Base-by-base conservation (phyloP, 2,329 filamentous ascomycete genomes). In the Fusarium sp. region DNA sequence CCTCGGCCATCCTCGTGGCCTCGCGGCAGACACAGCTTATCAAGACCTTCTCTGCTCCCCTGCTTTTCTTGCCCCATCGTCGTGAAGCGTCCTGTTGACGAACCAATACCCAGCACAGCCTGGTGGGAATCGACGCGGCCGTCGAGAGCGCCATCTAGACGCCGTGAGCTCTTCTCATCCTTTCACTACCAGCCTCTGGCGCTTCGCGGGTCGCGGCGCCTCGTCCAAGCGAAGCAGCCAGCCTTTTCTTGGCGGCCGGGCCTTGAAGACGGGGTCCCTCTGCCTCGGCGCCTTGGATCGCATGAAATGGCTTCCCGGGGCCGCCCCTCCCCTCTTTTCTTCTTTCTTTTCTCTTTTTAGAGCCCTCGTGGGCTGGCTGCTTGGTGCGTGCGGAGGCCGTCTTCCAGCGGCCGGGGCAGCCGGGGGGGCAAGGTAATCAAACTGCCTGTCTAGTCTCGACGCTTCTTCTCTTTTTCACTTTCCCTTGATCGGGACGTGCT, bases 351-450 rank as follows among this genome's bases (percentile, higher is more conserved):
- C 60, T 65, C 72, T 69, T 65, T 65, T 47, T 52, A 70, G 64
- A 62, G 50, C 61, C 69, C 67, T 74, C 66, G 57, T 71, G 59
- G 63, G 63, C 42, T 16, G 20, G 42, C 57, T 65, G 40, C 64
- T 36, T 75, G 65, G 74, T 72, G 38, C 74, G 74, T 76, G 74
- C 69, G 57, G 64, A 78, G 75, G 74, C 75, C 74, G 74, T 78
- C 66, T 25, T 72, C 67, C 70, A 77, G 76, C 70, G 76, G 69
- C 73, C 70, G 67, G 73, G 60, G 65, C 57, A 29, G 31, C 57
- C 63, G 66, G 75, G 70, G 56, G 45, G 22, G 22, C 62, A 67
- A 50, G 16, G 65, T 74, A 78, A 78, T 78, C 74, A 78, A 78
- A 78, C 66, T 66, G 54, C 62, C 64, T 59, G 69, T 68, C 75